These are phyloP conservation scores for Fagopyrum tataricum DNA, from an alignment of 148 eudicot genomes.

Conservation along the genomic window DNA sequence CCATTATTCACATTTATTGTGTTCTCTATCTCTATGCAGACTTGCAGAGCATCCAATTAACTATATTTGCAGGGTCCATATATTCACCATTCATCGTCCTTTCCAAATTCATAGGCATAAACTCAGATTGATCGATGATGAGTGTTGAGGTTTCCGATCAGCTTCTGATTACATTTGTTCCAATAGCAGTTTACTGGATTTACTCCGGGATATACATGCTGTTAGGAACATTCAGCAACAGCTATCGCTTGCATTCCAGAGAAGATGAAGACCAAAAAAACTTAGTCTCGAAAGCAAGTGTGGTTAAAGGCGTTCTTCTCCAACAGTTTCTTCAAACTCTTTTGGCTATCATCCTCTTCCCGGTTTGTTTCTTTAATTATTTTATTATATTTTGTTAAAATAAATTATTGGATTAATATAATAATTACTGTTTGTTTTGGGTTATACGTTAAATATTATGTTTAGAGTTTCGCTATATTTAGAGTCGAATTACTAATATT, in stretches of 20 bases:
- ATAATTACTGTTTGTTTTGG: no score
- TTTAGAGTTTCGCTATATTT: no score
- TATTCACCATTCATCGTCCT: background rate
- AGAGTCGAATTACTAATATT: no score
- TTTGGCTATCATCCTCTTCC: background rate
- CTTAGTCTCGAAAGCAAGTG: background rate
- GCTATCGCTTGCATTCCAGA: slow-evolving; percentile 42
- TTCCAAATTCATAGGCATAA: no score
- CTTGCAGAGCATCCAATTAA: no score
- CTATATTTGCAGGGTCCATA: no score
- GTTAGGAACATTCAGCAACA: slow-evolving; percentile 30
- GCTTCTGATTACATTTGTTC: slow-evolving; percentile 44
- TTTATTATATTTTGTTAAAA: no score
- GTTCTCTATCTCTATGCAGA: no score
- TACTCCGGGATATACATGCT: slow-evolving; percentile 48
- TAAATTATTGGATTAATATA: no score
- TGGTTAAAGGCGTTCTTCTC: slow-evolving; percentile 4
- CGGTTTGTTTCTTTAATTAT: no score
- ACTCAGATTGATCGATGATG: background rate
- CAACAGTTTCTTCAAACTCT: background rate
- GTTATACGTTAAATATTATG: no score
- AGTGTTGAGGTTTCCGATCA: slow-evolving; percentile 33
- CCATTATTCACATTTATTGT: no score
- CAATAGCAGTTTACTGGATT: slow-evolving; percentile 48
- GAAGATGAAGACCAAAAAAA: slow-evolving; percentile 33